phyloP scores from a whole-genome alignment of 2,329 filamentous ascomycete species.

The Claviceps purpurea region DNA sequence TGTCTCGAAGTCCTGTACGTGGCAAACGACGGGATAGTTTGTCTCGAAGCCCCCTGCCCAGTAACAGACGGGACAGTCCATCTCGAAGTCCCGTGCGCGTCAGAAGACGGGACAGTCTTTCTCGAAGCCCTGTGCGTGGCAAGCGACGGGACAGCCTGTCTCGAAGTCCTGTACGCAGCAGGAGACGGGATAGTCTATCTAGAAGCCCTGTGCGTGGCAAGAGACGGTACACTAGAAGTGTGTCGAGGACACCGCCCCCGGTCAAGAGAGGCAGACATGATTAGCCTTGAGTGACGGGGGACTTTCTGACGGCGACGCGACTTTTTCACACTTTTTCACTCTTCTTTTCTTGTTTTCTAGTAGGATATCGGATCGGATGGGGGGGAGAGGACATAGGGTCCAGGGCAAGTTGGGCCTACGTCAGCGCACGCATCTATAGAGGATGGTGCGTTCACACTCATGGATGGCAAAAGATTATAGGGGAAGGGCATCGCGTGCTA shows the following conservation, averaged over 20 bases:
- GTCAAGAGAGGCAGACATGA: slow-evolving; percentile 18
- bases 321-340: neutral
- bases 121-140: neutral
- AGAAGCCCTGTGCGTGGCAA: slow-evolving; percentile 1
- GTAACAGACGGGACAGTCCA: neutral
- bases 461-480: neutral
- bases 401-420: neutral
- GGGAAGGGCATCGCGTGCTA: neutral
- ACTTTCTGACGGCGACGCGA: neutral
- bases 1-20: neutral
- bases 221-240: slow-evolving; percentile 16
- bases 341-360: neutral
- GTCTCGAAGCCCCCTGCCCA: slow-evolving; percentile 6
- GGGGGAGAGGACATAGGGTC: neutral
- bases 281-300: slow-evolving; percentile 4
- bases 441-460: neutral
- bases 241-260: slow-evolving; percentile 18
- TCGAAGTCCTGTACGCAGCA: neutral
- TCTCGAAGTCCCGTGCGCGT: neutral
- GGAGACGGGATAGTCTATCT: slow-evolving; percentile 9
- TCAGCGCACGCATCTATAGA: neutral
- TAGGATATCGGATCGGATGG: neutral
- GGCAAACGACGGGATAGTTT: slow-evolving; percentile 13
- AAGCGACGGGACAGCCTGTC: neutral
- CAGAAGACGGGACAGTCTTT: slow-evolving; percentile 3